phyloP scores from a whole-genome alignment of 768 basidiomycete genomes.

The Suillus subalutaceus region DNA sequence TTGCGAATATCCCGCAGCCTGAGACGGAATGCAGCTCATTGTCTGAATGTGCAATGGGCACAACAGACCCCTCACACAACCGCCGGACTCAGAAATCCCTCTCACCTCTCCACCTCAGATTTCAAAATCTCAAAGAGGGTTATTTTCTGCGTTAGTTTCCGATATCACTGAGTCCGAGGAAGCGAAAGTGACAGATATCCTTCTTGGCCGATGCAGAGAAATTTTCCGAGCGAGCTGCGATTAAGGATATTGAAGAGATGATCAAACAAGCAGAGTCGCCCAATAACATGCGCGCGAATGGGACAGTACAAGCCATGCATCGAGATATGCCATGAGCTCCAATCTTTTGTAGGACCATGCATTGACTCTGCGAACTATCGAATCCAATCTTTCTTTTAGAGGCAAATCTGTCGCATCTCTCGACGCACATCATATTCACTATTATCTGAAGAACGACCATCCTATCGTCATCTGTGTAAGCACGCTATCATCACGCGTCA shows the following conservation, averaged over 20 bases:
- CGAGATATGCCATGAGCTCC: slow-evolving; percentile 82
- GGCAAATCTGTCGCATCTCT: slow-evolving; percentile 69
- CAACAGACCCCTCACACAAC: not conserved
- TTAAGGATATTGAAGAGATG: slow-evolving; percentile 24
- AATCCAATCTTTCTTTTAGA: slow-evolving; percentile 35
- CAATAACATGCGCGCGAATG: not conserved
- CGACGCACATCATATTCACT: slow-evolving; percentile 72
- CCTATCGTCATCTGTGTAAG: slow-evolving; percentile 77
- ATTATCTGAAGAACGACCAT: slow-evolving; percentile 64
- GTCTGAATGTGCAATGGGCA: not conserved
- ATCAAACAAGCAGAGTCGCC: slow-evolving; percentile 10
- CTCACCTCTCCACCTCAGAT: slow-evolving; percentile 27
- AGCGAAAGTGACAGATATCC: slow-evolving; percentile 5
- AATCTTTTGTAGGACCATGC: slow-evolving; percentile 62
- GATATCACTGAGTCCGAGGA: slow-evolving; percentile 21
- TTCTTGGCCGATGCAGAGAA: slow-evolving; percentile 18
- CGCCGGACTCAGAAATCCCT: slow-evolving; percentile 17
- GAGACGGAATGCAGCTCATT: no score
- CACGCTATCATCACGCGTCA: not conserved
- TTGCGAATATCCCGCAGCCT: slow-evolving; percentile 16
- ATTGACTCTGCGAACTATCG: not conserved
- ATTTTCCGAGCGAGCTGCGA: slow-evolving; percentile 24
- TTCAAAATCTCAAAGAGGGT: slow-evolving; percentile 25
- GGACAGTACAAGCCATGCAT: slow-evolving; percentile 56
- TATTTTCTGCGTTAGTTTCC: slow-evolving; percentile 25